Evolutionary conservation across 257 asterid genomes (phyloP), one percentile per base, ranked within the genome.

Genomic region (Nicotiana tabacum): DNA sequence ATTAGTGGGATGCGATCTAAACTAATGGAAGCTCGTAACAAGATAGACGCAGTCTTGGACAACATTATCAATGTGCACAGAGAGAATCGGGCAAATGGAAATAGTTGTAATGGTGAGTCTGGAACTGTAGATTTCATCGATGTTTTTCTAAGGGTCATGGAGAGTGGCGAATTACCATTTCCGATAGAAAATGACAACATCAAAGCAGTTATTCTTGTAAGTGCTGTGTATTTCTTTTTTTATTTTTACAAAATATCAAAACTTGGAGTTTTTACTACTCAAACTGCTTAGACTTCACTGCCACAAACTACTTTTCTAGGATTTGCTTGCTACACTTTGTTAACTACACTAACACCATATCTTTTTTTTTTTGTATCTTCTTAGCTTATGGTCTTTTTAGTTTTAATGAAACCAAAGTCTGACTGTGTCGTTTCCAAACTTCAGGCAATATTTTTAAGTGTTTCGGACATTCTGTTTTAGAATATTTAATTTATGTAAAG

Each of bases 151-250:
- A 66, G 53, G 53, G 51, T 66, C 21, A 51, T 30, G 32, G 77
- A 67, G 27, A 68, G 48, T 2, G 56, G 77, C 0, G 66, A 81
- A 17, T 46, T 55, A 16, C 56, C 39, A 17, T 12, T 81, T 66
- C 62, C 46, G 1, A n/a, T 81, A 39, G 66, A 78, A 4, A 51
- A 66, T 15, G 37, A 46, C 1, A 43, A 66, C 24, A 81, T 81
- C 35, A 81, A 81, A 66, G 77, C 72, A 2, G 32, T 79, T n/a
- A 35, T 79, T 21, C 29, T 66, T 30, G 83, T 81, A 66, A 29
- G 67, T 32, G 2, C 33, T 4, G 4, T 32, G 2, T 32, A 4
- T 32, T 7, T 35, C 5, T 12, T 0, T 35, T 12, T 4, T 9
- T 60, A 7, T 61, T 21, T 61, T 61, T 29, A 61, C 18, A 21